Evolutionary conservation across 208 protist genomes (phyloP).

Genomic region (Acanthamoeba polyphaga): DNA sequence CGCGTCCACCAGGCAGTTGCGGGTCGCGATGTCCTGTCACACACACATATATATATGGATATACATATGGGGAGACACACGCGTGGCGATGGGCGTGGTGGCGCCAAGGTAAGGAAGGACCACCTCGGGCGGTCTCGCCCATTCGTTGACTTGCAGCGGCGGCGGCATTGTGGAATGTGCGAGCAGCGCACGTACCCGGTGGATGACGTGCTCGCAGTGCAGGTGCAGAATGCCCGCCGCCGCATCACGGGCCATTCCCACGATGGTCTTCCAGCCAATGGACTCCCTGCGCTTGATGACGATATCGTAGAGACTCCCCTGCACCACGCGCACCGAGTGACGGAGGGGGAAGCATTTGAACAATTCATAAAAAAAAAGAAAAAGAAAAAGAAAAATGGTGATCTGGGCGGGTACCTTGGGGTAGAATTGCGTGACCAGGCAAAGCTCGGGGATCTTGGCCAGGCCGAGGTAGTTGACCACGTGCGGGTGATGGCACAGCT

Average conservation of each 20-base stretch:
- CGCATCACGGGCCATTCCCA: slow-evolving; percentile 35
- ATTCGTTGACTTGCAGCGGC: too few species aligned
- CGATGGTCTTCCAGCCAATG: background rate
- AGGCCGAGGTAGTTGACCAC: slow-evolving; percentile 41
- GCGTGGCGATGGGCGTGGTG: background rate
- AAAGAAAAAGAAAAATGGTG: too few species aligned
- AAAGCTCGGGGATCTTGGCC: slow-evolving; percentile 27
- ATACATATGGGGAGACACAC: too few species aligned
- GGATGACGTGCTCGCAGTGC: slow-evolving; percentile 58
- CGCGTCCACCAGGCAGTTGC: slow-evolving; percentile 43
- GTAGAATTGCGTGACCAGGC: slow-evolving; percentile 62
- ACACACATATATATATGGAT: too few species aligned
- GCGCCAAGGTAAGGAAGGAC: background rate
- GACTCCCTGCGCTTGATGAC: slow-evolving; percentile 18
- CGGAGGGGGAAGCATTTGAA: too few species aligned
- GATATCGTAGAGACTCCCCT: slow-evolving; percentile 62
- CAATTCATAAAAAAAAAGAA: too few species aligned
- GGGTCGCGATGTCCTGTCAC: slow-evolving; percentile 4
- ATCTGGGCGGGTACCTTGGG: background rate
- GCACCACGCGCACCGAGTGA: too few species aligned
- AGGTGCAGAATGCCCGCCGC: slow-evolving; percentile 35
- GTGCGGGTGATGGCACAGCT: slow-evolving; percentile 61
- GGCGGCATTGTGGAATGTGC: too few species aligned
- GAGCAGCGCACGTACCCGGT: background rate
- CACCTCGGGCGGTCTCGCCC: too few species aligned